Conservation (phyloP, 768 basidiomycete genomes). For the Lentinula sp. region DNA sequence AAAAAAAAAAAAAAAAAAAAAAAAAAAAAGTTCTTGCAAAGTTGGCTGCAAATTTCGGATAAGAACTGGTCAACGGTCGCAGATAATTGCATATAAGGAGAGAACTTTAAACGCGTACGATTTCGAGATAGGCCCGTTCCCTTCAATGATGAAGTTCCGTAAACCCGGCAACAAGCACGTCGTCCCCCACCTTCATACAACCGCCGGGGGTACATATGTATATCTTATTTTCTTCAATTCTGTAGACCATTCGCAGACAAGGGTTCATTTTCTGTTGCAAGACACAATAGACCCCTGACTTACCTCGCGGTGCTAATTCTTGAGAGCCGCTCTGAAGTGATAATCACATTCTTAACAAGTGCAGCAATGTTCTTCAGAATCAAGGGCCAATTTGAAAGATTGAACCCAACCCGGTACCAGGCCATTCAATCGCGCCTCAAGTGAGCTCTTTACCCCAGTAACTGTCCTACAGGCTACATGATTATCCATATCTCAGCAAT, state of each 20-base stretch:
- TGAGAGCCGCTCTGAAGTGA: background rate
- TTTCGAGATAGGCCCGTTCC: background rate
- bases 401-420: background rate
- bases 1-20: too few relatives aligned
- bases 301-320: background rate
- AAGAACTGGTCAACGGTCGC: too few relatives aligned
- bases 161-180: background rate
- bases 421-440: background rate
- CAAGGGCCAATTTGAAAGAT: background rate
- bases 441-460: background rate
- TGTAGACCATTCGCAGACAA: too few relatives aligned
- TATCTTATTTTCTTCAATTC: background rate
- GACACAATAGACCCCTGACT: background rate
- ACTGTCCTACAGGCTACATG: background rate
- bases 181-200: background rate
- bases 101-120: background rate
- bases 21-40: too few relatives aligned
- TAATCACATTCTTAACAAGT: background rate
- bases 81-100: too few relatives aligned
- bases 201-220: background rate
- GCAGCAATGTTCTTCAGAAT: background rate
- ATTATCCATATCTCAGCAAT: background rate
- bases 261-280: background rate
- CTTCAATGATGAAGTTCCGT: too few relatives aligned
- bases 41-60: too few relatives aligned